A percentile compares a stretch with the other conserved stretches of the same genome.
phyloP scores from a whole-genome alignment of 768 basidiomycete species.

The Chalciporus piperatus region DNA sequence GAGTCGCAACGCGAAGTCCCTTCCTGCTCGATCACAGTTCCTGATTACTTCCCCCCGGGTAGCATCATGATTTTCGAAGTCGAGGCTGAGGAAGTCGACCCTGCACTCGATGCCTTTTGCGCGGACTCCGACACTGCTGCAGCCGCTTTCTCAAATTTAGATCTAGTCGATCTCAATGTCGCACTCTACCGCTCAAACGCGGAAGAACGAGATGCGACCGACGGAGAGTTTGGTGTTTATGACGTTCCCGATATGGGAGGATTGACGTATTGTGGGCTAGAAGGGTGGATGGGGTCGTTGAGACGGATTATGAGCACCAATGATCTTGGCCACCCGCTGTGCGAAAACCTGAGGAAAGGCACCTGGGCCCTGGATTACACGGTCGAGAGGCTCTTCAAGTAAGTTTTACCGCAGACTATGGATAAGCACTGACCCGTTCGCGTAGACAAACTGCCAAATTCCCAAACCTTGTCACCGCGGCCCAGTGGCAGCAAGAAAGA shows the following conservation, averaged over 20 bases:
- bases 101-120: conserved; percentile 72
- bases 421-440: conserved; percentile 11
- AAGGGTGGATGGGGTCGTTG: conserved; percentile 95
- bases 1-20: conserved; percentile 65
- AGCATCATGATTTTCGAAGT: conserved; percentile 93
- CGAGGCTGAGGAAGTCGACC: conserved; percentile 69
- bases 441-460: conserved; percentile 56
- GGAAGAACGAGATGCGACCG: conserved; percentile 89
- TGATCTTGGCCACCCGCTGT: conserved; percentile 91
- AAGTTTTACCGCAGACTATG: conserved; percentile 31
- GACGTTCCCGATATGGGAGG: conserved; percentile 71
- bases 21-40: conserved; percentile 77
- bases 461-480: conserved; percentile 68
- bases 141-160: conserved; percentile 68
- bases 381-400: conserved; percentile 65
- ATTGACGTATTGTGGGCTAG: conserved; percentile 88
- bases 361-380: conserved; percentile 93
- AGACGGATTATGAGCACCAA: conserved; percentile 83
- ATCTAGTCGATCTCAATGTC: conserved; percentile 86
- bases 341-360: conserved; percentile 82
- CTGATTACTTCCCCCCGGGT: conserved; percentile 92
- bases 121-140: conserved; percentile 65
- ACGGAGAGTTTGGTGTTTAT: conserved; percentile 78
- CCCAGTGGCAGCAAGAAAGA: conserved; percentile 84
- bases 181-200: conserved; percentile 83